phyloP scores from a whole-genome alignment of 2,329 filamentous ascomycete genomes.

The Claviceps citrina region DNA sequence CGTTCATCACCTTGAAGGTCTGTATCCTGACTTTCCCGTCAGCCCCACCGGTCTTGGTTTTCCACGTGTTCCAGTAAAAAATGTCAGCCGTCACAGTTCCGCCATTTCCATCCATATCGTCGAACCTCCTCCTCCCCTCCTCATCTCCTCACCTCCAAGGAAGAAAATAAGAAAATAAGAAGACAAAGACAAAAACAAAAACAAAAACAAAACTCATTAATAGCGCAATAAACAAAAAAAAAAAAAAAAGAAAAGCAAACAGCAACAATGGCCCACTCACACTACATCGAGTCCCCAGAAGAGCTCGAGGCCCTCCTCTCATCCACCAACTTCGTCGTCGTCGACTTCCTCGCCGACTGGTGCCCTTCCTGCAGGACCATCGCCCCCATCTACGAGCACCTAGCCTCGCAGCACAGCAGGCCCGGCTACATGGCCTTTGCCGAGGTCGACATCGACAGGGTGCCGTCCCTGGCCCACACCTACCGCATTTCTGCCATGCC shows the following conservation, averaged over 20 bases:
- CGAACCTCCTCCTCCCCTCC: no score
- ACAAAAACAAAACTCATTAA: no score
- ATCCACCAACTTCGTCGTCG: slow-evolving; percentile 25
- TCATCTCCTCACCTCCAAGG: no score
- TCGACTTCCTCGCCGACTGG: slow-evolving; percentile 38
- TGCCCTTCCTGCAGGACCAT: slow-evolving; percentile 35
- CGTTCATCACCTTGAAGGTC: no score
- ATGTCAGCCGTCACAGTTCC: no score
- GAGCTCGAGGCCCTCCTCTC: slow-evolving; percentile 24
- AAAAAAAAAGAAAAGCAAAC: neutral
- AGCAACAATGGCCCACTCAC: slow-evolving; percentile 6
- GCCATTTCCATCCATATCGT: no score
- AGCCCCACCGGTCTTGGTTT: no score
- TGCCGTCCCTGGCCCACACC: slow-evolving; percentile 36
- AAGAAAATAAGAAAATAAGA: no score
- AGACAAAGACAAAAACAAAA: no score
- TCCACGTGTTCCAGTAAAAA: no score
- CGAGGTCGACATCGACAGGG: slow-evolving; percentile 12
- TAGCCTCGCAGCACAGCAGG: slow-evolving; percentile 13
- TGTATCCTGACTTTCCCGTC: no score
- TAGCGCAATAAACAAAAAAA: neutral
- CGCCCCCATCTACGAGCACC: slow-evolving; percentile 37
- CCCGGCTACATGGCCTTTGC: slow-evolving; percentile 10
- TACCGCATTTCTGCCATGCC: slow-evolving; percentile 83
- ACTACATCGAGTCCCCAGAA: slow-evolving; percentile 15